Evolutionary conservation across 805 yeast genomes (phyloP).

Genomic region (Metschnikowia hibisci): DNA sequence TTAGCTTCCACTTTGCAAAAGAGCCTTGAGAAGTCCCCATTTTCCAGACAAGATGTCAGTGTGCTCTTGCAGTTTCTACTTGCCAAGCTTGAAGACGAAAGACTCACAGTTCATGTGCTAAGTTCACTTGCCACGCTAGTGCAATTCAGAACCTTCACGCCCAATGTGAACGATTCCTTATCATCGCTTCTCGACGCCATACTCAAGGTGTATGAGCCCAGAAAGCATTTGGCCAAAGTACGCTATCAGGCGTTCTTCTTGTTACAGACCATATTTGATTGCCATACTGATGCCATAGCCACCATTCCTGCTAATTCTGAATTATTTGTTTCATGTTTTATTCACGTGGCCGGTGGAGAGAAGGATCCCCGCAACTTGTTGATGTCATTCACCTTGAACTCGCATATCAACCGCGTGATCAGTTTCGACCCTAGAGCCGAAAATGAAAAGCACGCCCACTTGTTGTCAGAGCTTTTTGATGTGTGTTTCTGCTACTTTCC

Average conservation of each 20-base stretch:
- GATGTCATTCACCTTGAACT: slow-evolving; percentile 58
- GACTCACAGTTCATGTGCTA: slow-evolving; percentile 49
- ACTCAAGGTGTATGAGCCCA: slow-evolving; percentile 44
- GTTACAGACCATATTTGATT: slow-evolving; percentile 34
- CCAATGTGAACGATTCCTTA: slow-evolving; percentile 27
- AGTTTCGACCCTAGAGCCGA: slow-evolving; percentile 20
- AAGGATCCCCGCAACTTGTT: slow-evolving; percentile 90
- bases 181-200: slow-evolving; percentile 32
- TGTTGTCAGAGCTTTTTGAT: slow-evolving; percentile 73
- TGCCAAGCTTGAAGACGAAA: slow-evolving; percentile 64
- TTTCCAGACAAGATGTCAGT: slow-evolving; percentile 44
- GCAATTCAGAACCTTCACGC: slow-evolving; percentile 46
- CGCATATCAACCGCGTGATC: slow-evolving; percentile 40
- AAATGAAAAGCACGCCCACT: slow-evolving; percentile 34
- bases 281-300: slow-evolving; percentile 21
- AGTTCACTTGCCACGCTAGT: slow-evolving; percentile 52
- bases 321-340: slow-evolving; percentile 50
- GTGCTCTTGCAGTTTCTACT: slow-evolving; percentile 55
- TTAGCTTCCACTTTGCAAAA: slow-evolving; percentile 33
- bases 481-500: slow-evolving; percentile 94
- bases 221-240: slow-evolving; percentile 55
- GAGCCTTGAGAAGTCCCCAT: slow-evolving; percentile 21
- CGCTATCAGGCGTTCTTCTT: slow-evolving; percentile 58
- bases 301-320: slow-evolving; percentile 27
- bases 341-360: slow-evolving; percentile 76